Conservation (phyloP, 1,139 yeast genomes). For the Pichia sp. region DNA sequence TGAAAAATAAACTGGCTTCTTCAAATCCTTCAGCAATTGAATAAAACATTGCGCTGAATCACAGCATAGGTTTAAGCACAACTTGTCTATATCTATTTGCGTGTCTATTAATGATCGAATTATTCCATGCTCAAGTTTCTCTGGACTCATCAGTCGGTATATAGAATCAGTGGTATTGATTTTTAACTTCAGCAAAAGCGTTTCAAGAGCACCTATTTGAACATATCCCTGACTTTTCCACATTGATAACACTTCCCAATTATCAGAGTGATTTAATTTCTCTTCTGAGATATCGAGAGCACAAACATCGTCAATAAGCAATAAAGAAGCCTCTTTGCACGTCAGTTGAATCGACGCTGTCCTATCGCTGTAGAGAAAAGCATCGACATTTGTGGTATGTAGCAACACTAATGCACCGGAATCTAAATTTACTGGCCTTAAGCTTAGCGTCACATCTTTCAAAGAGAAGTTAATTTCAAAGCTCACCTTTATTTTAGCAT, state of each 20-base stretch:
- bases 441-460: constrained; percentile 47
- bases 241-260: constrained; percentile 30
- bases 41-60: constrained; percentile 72
- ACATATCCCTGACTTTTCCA: constrained; percentile 37
- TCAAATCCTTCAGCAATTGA: constrained; percentile 65
- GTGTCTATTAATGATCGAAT: constrained; percentile 35
- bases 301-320: constrained; percentile 52
- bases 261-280: constrained; percentile 9
- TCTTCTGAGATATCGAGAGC: constrained; percentile 18
- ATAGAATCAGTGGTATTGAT: constrained; percentile 9
- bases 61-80: constrained; percentile 61
- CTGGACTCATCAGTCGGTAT: neutral
- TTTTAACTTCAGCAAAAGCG: constrained; percentile 35
- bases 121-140: constrained; percentile 9
- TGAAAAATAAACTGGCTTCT: constrained; percentile 53
- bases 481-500: constrained; percentile 1
- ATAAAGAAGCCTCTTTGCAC: constrained; percentile 36
- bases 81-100: constrained; percentile 6
- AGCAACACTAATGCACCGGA: constrained; percentile 47
- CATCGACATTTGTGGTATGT: constrained; percentile 46
- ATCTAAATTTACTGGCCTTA: constrained; percentile 50
- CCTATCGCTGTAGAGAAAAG: constrained; percentile 28
- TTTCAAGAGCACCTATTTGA: constrained; percentile 38
- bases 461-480: constrained; percentile 39
- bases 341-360: constrained; percentile 28